A percentile compares a stretch with the other conserved stretches of the same genome.
Evolutionary conservation across 139 green algal species (phyloP).

Genomic region (Coelastrella sp.): DNA sequence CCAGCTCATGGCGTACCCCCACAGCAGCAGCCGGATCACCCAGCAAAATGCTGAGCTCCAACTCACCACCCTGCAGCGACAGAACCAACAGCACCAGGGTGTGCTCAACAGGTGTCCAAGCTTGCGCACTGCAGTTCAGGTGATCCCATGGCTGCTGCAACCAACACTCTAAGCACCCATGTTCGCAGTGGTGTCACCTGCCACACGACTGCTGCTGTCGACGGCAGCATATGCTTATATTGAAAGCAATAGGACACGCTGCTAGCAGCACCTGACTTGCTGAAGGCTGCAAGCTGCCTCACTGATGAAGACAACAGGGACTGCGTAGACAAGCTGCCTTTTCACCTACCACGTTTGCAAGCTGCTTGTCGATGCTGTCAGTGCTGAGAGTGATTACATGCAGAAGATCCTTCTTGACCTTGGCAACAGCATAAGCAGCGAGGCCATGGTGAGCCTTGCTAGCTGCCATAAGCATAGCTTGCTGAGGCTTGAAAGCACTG

Average conservation of each 20-base stretch:
- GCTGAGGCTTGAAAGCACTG: slow-evolving; percentile 54
- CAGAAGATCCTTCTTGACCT: slow-evolving; percentile 44
- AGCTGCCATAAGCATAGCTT: slow-evolving; percentile 55
- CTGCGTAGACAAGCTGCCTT: too few species aligned
- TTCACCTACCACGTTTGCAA: slow-evolving; percentile 52
- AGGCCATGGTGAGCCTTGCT: slow-evolving; percentile 42
- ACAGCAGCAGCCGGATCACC: slow-evolving; percentile 48
- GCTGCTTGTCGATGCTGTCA: slow-evolving; percentile 55
- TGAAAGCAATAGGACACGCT: too few species aligned
- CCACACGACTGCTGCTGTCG: too few species aligned
- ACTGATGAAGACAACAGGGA: too few species aligned
- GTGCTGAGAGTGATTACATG: slow-evolving; percentile 36
- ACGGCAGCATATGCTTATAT: too few species aligned
- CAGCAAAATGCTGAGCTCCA: slow-evolving; percentile 52
- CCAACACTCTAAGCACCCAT: not conserved
- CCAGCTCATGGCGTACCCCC: slow-evolving; percentile 46
- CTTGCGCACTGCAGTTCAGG: not conserved
- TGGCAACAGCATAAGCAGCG: slow-evolving; percentile 58
- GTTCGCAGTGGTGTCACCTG: too few species aligned
- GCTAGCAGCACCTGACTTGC: too few species aligned
- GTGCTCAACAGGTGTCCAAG: not conserved
- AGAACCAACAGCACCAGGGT: not conserved
- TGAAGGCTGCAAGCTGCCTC: not conserved
- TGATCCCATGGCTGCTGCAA: not conserved
- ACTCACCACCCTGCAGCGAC: slow-evolving; percentile 54